A percentile compares a stretch with the other conserved stretches of the same genome.
Conservation (phyloP, 2,329 filamentous ascomycete genomes). For the Sporothrix inflata region DNA sequence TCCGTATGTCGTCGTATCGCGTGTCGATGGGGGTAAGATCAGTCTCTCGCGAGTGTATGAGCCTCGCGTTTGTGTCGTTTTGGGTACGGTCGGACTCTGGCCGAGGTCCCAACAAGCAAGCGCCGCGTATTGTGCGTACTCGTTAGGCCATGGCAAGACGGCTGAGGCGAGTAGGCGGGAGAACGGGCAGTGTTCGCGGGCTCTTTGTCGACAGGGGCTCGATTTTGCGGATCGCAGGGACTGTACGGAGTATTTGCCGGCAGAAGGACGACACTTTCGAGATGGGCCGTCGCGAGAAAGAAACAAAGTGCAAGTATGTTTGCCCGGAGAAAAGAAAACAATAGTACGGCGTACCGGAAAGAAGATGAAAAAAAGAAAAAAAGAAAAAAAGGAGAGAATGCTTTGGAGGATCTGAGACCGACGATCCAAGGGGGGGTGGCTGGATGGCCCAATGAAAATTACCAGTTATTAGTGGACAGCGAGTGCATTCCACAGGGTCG, state of each 20-base stretch:
- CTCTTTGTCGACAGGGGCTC: slow-evolving; percentile 7
- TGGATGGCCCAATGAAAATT: slow-evolving; percentile 10
- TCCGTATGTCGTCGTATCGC: background rate
- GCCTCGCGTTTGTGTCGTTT: background rate
- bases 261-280: background rate
- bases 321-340: slow-evolving; percentile 10
- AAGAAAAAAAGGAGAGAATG: slow-evolving; percentile 19
- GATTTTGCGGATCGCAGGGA: slow-evolving; percentile 11
- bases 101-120: slow-evolving; percentile 17
- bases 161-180: background rate
- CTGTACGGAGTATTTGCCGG: background rate
- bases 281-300: slow-evolving; percentile 8
- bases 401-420: slow-evolving; percentile 28
- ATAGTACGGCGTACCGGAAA: background rate
- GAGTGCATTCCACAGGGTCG: slow-evolving; percentile 20
- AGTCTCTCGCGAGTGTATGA: background rate
- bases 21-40: background rate
- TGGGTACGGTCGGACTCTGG: background rate
- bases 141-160: slow-evolving; percentile 27
- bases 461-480: background rate
- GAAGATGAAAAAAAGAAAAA: slow-evolving; percentile 22
- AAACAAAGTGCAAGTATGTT: background rate
- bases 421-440: slow-evolving; percentile 25
- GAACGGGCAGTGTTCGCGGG: background rate
- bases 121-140: slow-evolving; percentile 15